Conservation (phyloP, 1,284 basidiomycete genomes). For the Neonothopanus nambi region DNA sequence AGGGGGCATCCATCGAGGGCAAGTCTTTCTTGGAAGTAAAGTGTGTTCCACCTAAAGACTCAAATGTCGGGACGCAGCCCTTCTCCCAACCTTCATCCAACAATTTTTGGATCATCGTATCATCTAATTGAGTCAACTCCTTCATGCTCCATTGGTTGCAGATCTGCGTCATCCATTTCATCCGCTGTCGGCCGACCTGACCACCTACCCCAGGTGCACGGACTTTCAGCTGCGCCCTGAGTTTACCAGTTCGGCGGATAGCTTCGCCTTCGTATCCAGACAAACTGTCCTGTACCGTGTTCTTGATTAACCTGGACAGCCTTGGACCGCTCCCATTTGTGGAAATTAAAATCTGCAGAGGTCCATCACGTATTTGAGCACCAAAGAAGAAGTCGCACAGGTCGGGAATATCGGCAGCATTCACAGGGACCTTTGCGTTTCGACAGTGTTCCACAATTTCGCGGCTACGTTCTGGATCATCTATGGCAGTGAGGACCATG, state of each 20-base stretch:
- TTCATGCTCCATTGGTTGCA: constrained; percentile 86
- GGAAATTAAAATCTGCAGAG: constrained; percentile 94
- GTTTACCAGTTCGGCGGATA: constrained; percentile 77
- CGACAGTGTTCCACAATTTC: constrained; percentile 77
- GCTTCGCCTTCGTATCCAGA: constrained; percentile 78
- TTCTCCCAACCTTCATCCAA: constrained; percentile 74
- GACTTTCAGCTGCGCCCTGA: constrained; percentile 69
- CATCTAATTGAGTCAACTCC: constrained; percentile 69
- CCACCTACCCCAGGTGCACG: constrained; percentile 80
- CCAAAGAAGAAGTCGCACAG: constrained; percentile 99
- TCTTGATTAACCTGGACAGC: constrained; percentile 83
- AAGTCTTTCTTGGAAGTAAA: neutral
- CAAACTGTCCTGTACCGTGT: constrained; percentile 68
- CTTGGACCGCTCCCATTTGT: constrained; percentile 95
- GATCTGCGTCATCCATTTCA: constrained; percentile 94
- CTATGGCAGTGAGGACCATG: constrained; percentile 95
- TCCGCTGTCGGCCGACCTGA: constrained; percentile 70
- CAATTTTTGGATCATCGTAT: constrained; percentile 56
- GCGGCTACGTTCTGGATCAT: constrained; percentile 75
- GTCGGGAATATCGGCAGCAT: constrained; percentile 95
- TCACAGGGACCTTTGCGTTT: constrained; percentile 78
- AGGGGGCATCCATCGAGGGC: no score
- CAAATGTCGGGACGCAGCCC: constrained; percentile 46
- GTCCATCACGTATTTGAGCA: constrained; percentile 87
- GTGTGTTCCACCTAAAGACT: constrained; percentile 41